These are phyloP conservation scores for Pythium rhizo-oryzae DNA, from an alignment of 352 stramenopile species.

Conservation along the genomic window DNA sequence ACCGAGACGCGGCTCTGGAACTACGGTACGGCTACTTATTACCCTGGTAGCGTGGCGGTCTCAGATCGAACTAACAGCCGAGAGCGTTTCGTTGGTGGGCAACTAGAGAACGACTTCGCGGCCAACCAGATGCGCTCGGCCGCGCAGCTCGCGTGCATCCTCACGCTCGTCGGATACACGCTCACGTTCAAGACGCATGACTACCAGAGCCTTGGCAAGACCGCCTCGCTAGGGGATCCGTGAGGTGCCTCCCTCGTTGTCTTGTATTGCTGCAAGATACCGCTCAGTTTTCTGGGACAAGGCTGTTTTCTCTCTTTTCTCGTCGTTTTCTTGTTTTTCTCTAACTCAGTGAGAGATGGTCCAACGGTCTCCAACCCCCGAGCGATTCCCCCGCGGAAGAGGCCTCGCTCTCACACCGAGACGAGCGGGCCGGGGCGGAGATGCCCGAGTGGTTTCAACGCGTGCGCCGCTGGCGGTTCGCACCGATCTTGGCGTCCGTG, in stretches of 20 bases:
- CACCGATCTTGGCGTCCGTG: slow-evolving; percentile 40
- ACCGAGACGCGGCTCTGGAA: slow-evolving; percentile 73
- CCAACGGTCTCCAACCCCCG: no score
- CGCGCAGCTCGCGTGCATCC: slow-evolving; percentile 63
- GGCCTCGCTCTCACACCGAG: no score
- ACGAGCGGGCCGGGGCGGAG: neutral
- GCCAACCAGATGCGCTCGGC: slow-evolving; percentile 63
- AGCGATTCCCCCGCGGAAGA: no score
- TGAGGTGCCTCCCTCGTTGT: neutral
- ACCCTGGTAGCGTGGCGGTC: no score
- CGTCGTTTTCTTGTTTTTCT: neutral
- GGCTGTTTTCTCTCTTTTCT: neutral
- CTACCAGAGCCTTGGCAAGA: slow-evolving; percentile 27
- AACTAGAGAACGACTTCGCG: slow-evolving; percentile 44
- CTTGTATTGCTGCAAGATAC: neutral
- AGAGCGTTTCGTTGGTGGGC: neutral
- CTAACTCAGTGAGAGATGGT: no score
- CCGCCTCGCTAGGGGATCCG: neutral
- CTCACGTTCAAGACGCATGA: slow-evolving; percentile 65
- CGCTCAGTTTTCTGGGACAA: neutral
- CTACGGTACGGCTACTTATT: slow-evolving; percentile 39
- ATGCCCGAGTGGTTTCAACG: slow-evolving; percentile 13
- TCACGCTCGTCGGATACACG: slow-evolving; percentile 73
- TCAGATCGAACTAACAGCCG: neutral
- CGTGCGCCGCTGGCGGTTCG: slow-evolving; percentile 22